These are phyloP conservation scores for Tulasnella calospora DNA, from an alignment of 768 basidiomycete species.

Conservation along the genomic window DNA sequence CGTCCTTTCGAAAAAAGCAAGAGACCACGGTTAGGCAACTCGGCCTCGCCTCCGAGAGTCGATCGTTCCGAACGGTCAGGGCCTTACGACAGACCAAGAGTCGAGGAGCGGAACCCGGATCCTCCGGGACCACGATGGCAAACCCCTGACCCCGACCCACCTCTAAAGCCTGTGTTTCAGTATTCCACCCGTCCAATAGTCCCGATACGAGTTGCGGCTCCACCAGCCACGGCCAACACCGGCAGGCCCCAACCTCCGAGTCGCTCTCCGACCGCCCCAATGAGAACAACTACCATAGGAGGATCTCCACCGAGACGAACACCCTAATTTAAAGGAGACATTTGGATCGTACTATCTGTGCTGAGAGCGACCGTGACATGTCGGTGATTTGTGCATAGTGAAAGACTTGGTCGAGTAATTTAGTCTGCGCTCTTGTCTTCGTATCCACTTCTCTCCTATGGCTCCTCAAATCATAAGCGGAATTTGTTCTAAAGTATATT, in stretches of 20 bases:
- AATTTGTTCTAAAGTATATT: background rate
- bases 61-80: background rate
- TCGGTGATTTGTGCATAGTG: background rate
- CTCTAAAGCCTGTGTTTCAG: background rate
- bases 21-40: background rate
- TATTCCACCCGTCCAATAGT: background rate
- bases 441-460: background rate
- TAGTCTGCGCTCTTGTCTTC: background rate
- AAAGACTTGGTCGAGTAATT: background rate
- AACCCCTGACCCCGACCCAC: background rate
- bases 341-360: background rate
- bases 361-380: background rate
- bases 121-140: background rate
- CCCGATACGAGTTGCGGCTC: background rate
- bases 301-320: background rate
- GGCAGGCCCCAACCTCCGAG: background rate
- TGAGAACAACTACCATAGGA: background rate
- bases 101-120: background rate
- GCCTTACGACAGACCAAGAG: background rate
- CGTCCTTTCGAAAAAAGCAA: background rate
- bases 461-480: background rate
- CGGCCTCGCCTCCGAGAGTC: background rate
- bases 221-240: background rate
- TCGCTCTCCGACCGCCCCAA: background rate
- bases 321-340: background rate